Evolutionary conservation across 108 stramenopile genomes (phyloP).

Genomic region (Cyclotella cryptica): DNA sequence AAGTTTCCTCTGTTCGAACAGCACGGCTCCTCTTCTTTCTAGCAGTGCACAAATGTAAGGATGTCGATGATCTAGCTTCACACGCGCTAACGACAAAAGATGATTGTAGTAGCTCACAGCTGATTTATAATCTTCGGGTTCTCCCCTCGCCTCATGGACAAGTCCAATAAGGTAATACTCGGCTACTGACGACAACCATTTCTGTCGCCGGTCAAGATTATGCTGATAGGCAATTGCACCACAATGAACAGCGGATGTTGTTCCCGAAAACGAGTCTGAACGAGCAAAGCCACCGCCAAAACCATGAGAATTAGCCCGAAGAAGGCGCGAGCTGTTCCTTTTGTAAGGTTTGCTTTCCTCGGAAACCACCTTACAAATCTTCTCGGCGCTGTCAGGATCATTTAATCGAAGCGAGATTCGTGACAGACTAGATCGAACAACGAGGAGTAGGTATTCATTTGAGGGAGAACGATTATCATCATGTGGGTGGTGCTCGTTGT

Average conservation of each 20-base stretch:
- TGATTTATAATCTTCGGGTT: constrained; percentile 36
- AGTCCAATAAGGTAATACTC: constrained; percentile 38
- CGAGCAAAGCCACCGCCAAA: constrained; percentile 29
- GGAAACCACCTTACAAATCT: constrained; percentile 30
- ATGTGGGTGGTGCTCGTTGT: constrained; percentile 21
- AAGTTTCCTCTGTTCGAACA: constrained; percentile 50
- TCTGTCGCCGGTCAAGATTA: constrained; percentile 40
- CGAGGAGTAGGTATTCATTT: constrained; percentile 42
- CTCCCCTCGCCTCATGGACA: constrained; percentile 37
- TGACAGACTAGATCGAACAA: constrained; percentile 29
- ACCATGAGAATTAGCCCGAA: constrained; percentile 4
- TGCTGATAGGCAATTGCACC: constrained; percentile 40
- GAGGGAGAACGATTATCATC: constrained; percentile 47
- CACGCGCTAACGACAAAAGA: constrained; percentile 45
- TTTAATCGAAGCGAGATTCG: constrained; percentile 36
- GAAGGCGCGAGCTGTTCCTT: constrained; percentile 18
- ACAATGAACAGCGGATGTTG: constrained; percentile 23
- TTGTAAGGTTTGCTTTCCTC: constrained; percentile 21
- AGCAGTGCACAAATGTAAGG: constrained; percentile 45
- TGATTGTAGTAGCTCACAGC: constrained; percentile 51
- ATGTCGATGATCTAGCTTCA: constrained; percentile 52
- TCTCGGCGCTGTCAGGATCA: constrained; percentile 29
- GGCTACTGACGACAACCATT: constrained; percentile 46
- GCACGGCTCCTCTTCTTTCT: constrained; percentile 45
- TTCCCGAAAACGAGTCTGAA: constrained; percentile 41